Evolutionary conservation across 805 yeast species (phyloP), one percentile per base, ranked within the genome.

Genomic region (Myxozyma udenii): DNA sequence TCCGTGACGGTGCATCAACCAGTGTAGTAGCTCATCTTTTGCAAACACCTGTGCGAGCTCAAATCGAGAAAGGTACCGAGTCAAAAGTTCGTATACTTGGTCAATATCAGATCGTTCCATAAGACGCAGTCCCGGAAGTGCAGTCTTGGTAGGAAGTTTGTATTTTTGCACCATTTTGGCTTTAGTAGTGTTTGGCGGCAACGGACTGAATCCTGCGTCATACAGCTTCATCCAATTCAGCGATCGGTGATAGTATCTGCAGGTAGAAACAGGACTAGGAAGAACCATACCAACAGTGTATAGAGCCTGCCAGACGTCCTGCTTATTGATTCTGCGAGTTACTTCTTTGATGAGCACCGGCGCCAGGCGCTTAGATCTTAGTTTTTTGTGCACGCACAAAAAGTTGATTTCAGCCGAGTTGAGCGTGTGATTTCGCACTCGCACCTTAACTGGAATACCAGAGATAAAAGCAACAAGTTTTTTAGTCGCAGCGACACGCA

Each of bases 321-420:
- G 75, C 57, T 79, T 77, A 70, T 93, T 91, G 58, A 93, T 93
- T 61, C 98, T 78, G 66, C 98, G 78, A 3, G 98, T 93, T 60
- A 93, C 85, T 69, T 93, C 98, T 64, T 86, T 86, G 68, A 93
- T 93, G 63, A 93, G 74, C 11, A 93, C 85, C 0, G 98, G 98
- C 0, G 98, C 90, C 66, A 93, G 76, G 63, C 98, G 81, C 68
- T 93, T 93, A n/a, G 88, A 77, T 66, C 98, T 78, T 61, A 93
- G 76, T 69, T 91, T 87, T 71, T 93, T 93, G 71, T 93, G 98
- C 44, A 93, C 86, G 66, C 96, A 88, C 62, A 93, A 73, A 68
- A 93, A 93, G 70, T 93, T 93, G 71, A 93, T 88, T 66, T 93
- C 98, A 46, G 88, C 79, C 25, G 80, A 74, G 4, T 64, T 36